Percentiles rank a stretch among this genome's conserved stretches.
These are phyloP conservation scores for Pythium utonaiense DNA, from an alignment of 352 stramenopile species.

Conservation along the genomic window DNA sequence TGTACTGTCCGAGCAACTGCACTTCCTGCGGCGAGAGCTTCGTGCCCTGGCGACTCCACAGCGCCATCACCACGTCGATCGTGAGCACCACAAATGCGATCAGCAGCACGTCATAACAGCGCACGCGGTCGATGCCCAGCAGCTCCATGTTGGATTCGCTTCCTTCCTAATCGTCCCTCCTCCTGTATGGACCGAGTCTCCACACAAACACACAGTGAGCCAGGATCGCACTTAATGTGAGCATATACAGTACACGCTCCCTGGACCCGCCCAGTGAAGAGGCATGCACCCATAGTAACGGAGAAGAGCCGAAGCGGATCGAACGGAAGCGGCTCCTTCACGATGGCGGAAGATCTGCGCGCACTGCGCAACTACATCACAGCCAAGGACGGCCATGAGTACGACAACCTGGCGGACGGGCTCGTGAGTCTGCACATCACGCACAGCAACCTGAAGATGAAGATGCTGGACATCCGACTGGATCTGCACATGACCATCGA, in stretches of 20 bases:
- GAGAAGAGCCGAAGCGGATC: neutral
- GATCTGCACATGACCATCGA: slow-evolving; percentile 90
- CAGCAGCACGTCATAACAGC: slow-evolving; percentile 68
- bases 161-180: neutral
- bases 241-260: neutral
- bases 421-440: slow-evolving; percentile 95
- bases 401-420: slow-evolving; percentile 79
- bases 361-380: slow-evolving; percentile 76
- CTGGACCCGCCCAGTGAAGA: too few relatives aligned
- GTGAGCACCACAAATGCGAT: slow-evolving; percentile 56
- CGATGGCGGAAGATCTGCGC: slow-evolving; percentile 72
- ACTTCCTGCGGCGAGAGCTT: slow-evolving; percentile 55
- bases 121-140: slow-evolving; percentile 47
- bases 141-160: slow-evolving; percentile 17
- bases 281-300: slow-evolving; percentile 5
- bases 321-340: slow-evolving; percentile 1
- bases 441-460: slow-evolving; percentile 96
- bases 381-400: slow-evolving; percentile 84
- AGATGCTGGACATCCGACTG: slow-evolving; percentile 97
- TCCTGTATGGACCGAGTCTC: neutral
- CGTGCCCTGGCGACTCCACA: slow-evolving; percentile 48
- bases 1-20: slow-evolving; percentile 63
- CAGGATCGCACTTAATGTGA: slow-evolving; percentile 16
- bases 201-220: too few relatives aligned
- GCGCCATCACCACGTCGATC: slow-evolving; percentile 45